Base-by-base conservation (phyloP, 306 rosid species). In the Prinsepia uniflora region DNA sequence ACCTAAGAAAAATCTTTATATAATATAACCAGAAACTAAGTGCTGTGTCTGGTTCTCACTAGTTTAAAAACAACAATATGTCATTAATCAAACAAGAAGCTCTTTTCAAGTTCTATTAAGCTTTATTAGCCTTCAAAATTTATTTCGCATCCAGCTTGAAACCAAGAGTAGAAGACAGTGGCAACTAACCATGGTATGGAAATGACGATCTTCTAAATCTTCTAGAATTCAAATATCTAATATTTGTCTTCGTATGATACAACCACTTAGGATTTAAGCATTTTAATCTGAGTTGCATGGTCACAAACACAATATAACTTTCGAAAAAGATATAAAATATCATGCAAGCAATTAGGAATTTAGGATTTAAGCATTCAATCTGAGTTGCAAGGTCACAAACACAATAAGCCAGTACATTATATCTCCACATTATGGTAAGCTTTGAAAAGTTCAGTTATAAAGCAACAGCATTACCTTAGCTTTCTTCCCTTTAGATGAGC, bases 401-500 rank as follows among this genome's bases (percentile, higher is more conserved):
- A 7, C 70, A 69, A 67, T 13, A 64, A 20, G 68, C 53, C 10
- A 43, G 39, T 45, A 41, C 10, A 19, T 30, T 61, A 39, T 8
- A 61, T 53, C 41, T 42, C 40, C 41, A 14, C 39, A 68, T 48
- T 61, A 61, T 39, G 12, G 65, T 61, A 39, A n/a, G 58, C 58
- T 4, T 61, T 61, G 18, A 61, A 12, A 61, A 30, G 63, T 14
- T 2, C 1, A 11, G 40, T 58, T 47, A 39, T 24, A 68, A 83
- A 45, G 65, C 34, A 50, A 39, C 50, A 58, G 8, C 34, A 22
- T 76, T 84, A 95, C 99, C 97, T 86, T 95, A 7, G 92, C 57
- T 63, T 87, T 91, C 86, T 80, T 89, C 75, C 91, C 90, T 81
- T 77, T 89, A 69, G 88, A 80, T 57, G 86, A 84, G 70, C 20